A percentile compares a stretch with the other conserved stretches of the same genome.
phyloP scores from a whole-genome alignment of 805 yeast species.

The Ogataea salicorniae region DNA sequence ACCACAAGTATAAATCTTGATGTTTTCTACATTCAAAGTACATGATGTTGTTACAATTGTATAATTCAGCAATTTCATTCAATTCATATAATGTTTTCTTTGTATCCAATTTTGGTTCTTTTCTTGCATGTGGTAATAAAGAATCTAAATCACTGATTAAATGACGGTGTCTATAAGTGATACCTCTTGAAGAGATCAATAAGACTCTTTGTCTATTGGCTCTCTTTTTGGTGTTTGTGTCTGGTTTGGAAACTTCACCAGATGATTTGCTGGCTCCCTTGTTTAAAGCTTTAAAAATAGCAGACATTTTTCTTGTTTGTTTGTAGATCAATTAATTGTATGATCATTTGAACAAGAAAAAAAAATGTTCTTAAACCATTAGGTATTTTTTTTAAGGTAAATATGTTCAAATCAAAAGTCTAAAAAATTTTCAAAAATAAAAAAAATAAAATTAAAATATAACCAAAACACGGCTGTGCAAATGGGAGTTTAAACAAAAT shows the following conservation, averaged over 20 bases:
- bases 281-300: conserved; percentile 62
- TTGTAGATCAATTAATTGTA: too few relatives aligned
- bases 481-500: too few relatives aligned
- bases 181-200: conserved; percentile 89
- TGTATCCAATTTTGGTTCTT: conserved; percentile 92
- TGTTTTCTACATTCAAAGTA: conserved; percentile 96
- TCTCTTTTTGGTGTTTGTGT: conserved; percentile 37
- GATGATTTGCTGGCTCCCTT: conserved; percentile 30
- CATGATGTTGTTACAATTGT: conserved; percentile 92
- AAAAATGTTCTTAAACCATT: too few relatives aligned
- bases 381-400: too few relatives aligned
- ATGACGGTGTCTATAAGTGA: conserved; percentile 93
- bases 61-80: conserved; percentile 93
- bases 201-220: conserved; percentile 85
- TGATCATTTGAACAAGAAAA: too few relatives aligned
- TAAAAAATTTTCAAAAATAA: too few relatives aligned
- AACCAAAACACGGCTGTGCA: too few relatives aligned
- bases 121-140: conserved; percentile 89
- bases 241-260: conserved; percentile 33
- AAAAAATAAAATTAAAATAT: too few relatives aligned
- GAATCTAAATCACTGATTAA: conserved; percentile 73
- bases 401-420: too few relatives aligned
- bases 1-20: conserved; percentile 90
- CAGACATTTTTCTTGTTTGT: conserved; percentile 44
- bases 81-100: conserved; percentile 83